A percentile compares a stretch with the other conserved stretches of the same genome.
Evolutionary conservation across 352 stramenopile genomes (phyloP).

Genomic region (Pythium vanterpoolii): DNA sequence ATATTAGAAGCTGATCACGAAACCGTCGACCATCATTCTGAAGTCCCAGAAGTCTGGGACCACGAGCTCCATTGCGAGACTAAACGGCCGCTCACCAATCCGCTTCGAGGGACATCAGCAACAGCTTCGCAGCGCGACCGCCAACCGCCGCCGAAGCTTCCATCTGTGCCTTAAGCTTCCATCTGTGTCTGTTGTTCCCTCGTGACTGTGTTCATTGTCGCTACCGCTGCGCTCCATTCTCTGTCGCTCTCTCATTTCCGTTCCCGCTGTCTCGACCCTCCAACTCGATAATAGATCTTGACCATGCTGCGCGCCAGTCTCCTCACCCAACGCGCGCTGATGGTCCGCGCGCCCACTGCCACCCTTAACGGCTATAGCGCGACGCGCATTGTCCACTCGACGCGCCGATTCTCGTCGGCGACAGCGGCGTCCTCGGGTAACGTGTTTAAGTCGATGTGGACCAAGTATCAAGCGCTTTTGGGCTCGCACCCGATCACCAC

Average conservation of each 20-base stretch:
- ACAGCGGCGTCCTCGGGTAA: conserved; percentile 9
- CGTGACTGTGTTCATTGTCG: not conserved
- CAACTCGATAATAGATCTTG: not conserved
- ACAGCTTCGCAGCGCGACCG: not conserved
- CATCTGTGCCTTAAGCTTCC: not conserved
- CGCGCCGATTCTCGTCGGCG: conserved; percentile 3
- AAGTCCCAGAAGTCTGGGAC: not conserved
- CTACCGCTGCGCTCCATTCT: too few species aligned
- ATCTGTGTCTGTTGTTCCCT: not conserved
- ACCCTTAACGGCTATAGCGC: not conserved
- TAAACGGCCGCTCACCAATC: not conserved
- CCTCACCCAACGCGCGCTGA: not conserved
- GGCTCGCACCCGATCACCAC: conserved; percentile 54
- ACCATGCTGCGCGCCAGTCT: conserved; percentile 1
- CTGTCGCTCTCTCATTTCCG: not conserved
- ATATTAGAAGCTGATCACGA: too few species aligned
- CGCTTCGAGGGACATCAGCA: too few species aligned
- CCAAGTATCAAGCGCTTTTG: conserved; percentile 50
- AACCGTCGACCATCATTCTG: too few species aligned
- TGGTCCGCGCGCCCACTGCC: not conserved
- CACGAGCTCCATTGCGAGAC: not conserved
- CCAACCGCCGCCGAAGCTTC: not conserved
- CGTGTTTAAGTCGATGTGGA: conserved; percentile 38
- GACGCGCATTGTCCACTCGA: not conserved
- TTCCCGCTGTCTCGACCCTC: not conserved